phyloP scores from a whole-genome alignment of 768 basidiomycete genomes.

The Tulasnella calospora region DNA sequence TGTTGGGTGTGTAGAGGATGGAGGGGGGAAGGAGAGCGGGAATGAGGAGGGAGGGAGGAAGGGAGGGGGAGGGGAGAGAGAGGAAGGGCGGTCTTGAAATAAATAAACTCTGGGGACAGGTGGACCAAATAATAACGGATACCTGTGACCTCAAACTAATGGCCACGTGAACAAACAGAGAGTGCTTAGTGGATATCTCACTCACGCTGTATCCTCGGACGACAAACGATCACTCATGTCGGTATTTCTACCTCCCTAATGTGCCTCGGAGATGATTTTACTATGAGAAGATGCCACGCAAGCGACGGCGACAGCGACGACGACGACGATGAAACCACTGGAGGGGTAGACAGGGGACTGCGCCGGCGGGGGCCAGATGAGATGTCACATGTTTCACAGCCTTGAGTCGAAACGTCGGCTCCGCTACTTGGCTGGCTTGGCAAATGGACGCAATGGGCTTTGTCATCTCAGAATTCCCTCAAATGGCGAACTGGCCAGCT shows the following conservation, averaged over 20 bases:
- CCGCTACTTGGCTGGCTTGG: constrained; percentile 1
- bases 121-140: neutral
- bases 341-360: neutral
- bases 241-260: neutral
- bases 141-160: neutral
- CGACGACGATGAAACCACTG: neutral
- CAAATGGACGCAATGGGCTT: neutral
- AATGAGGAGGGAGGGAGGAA: neutral
- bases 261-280: neutral
- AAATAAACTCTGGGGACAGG: neutral
- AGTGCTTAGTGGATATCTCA: constrained; percentile 3
- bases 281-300: neutral
- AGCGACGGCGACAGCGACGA: neutral
- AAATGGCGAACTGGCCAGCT: neutral
- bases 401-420: neutral
- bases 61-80: neutral
- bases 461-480: neutral
- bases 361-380: neutral
- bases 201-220: neutral
- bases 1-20: neutral
- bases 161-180: constrained; percentile 1
- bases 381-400: constrained; percentile 11
- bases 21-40: neutral
- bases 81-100: neutral
- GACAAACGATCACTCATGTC: neutral